Base-by-base conservation (phyloP, 129 eudicot species). In the Flaveria trinervia region DNA sequence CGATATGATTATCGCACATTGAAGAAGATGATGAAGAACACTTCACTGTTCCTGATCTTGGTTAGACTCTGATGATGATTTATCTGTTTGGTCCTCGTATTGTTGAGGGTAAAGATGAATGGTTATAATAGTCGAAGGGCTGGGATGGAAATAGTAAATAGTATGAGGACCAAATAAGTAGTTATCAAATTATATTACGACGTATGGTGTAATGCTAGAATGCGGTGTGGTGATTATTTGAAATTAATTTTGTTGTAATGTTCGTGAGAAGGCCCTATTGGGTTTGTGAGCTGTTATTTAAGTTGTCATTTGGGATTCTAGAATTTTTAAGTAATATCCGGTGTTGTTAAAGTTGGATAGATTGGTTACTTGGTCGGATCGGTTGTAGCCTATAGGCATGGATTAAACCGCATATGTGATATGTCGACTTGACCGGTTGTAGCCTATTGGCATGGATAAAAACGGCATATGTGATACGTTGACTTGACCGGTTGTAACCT, bases 1-100 rank as follows among this genome's bases (percentile, higher is more conserved):
- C 79, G 97, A 81, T 74, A 86, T 7, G 98, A 50, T 54, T 84
- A 54, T 71, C 79, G 4, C 77, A 84, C 28, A 85, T 85, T 3
- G 82, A 83, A 4, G 96, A 90, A n/a, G 96, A 90, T 36, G 96
- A 90, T 2, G 97, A 90, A 9, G 97, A 90, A 80, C 85, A 79
- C 75, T 93, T 89, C 78, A 90, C 92, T 1, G 98, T 93, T 14
- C 98, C 98, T 54, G 97, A 93, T 85, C 98, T 93, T 84, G 98
- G 98, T 71, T 93, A 74, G 45, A 18, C 17, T 67, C 36, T 3
- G 36, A 30, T 30, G n/a, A 17, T 60, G 2, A 15, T 5, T 15
- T 64, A 15, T 14, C 5, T 14, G 8, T 74, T 74, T 80, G 76
- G 84, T 73, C 84, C 79, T 67, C 54, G 52, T 55, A 74, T 80